Base-by-base conservation (phyloP, 306 rosid genomes). In the Fragaria iinumae region DNA sequence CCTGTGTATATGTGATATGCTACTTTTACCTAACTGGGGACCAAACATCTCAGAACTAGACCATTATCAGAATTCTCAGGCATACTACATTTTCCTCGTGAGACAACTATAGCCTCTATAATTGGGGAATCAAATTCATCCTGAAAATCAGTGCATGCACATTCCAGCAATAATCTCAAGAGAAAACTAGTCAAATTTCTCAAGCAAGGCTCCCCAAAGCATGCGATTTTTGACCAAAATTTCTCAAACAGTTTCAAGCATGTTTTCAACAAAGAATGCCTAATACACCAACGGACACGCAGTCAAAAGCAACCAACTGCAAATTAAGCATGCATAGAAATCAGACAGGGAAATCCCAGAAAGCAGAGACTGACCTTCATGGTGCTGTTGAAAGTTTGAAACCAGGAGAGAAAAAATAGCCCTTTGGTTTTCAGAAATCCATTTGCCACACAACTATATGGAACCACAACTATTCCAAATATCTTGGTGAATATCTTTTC, bases 401-500 rank as follows among this genome's bases (percentile, higher is more conserved):
- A 13, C 23, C 45, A 11, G 45, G 29, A 49, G 17, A 6, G 41
- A 38, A 62, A 48, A 23, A 6, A 38, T n/a, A 60, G 23, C 55
- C 44, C 29, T 49, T 63, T 17, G 43, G 41, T 73, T 27, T 63
- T 65, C 60, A 52, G 47, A 62, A 70, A 73, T 11, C 68, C 68
- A 32, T 63, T 63, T 39, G 77, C 43, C 68, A 49, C 55, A 36
- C 36, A 32, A 65, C 43, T 39, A 29, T 29, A 29, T 39, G 43
- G 43, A 39, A 39, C 43, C 53, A 36, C 34, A 29, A 65, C 68
- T 47, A 41, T 13, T 41, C n/a, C 7, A 43, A 66, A 6, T 69
- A 67, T 60, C 76, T 57, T 45, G 62, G 25, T 27, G 36, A 66
- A 71, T 63, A 69, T 76, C 64, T 67, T 4, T 49, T 36, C 71